Evolutionary conservation across 2,329 filamentous ascomycete genomes (phyloP), one percentile per base, ranked within the genome.

Genomic region (Magnaporthiopsis rhizophila): DNA sequence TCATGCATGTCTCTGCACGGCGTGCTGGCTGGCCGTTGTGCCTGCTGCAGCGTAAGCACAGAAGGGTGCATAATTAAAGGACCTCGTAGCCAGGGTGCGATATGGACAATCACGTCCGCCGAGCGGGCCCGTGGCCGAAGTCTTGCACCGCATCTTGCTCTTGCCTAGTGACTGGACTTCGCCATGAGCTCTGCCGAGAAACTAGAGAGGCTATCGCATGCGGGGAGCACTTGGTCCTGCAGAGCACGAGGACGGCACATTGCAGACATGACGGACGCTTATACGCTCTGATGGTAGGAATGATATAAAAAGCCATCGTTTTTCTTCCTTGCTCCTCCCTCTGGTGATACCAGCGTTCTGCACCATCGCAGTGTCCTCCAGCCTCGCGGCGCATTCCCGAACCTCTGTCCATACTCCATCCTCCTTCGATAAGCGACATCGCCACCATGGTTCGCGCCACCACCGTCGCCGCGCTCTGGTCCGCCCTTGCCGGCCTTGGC

Each of bases 381-480:
- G 26, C 15, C 38, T 45, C 60, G 24, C n/a, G 59, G 59, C 59
- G 13, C 28, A n/a, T 26, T 45, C 34, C 30, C 45, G 15, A n/a
- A 21, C 24, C 36, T 38, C 24, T 30, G 30, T 12, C 15, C 11
- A 34, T 53, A n/a, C n/a, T n/a, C n/a, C n/a, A n/a, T n/a, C 34
- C 28, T 24, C 5, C 28, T 61, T 21, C 6, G 24, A 11, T 18
- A 26, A 50, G 5, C 28, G n/a, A 53, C 13, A 30, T 26, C 30
- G n/a, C 60, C 38, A 61, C 12, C n/a, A 61, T 61, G 60, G 60
- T 61, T 18, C 60, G 60, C 60, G 28, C n/a, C 13, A 24, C 36
- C 30, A 45, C 60, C 50, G 24, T 61, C 60, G 28, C 60, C 11
- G 38, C 60, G 21, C 24, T 61, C 24, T 61, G 50, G 36, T 61